Base-by-base conservation (phyloP, 2,329 filamentous ascomycete species). In the Ascochyta fabae region DNA sequence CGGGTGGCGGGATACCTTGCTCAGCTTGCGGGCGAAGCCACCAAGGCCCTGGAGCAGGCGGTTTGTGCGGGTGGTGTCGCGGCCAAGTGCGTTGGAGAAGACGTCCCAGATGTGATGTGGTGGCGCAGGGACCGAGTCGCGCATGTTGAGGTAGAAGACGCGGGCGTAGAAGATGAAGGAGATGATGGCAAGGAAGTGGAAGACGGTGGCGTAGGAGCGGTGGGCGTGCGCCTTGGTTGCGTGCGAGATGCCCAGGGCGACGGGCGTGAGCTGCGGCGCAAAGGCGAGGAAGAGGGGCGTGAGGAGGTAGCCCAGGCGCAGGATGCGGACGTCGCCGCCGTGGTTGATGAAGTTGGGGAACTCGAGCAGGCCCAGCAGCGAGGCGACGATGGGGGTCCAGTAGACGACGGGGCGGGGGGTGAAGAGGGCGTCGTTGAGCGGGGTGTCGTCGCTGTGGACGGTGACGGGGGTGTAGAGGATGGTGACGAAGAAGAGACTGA, bases 401-500 rank as follows among this genome's bases (percentile, higher is more conserved):
- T 74, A 72, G 2, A 76, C 62, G 22, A 53, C 54, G 2, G 71
- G 64, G 35, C 69, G 67, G 1, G 74, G 74, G 1, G 72, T 68
- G 57, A 72, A 73, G 2, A 78, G 69, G 45, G 57, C 68, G 60
- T 64, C 74, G 40, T 56, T 68, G 60, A 53, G 67, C 36, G 55
- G 71, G 41, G 46, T 66, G 53, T 63, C 72, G 19, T 55, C 65
- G 48, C 53, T 67, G 68, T 66, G 73, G 48, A 83, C 57, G 1
- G 83, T 81, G 5, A 81, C 68, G 1, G 84, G 84, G 0, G 82
- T 85, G 24, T 86, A 78, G 9, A 87, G 74, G 26, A 88, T 74
- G 7, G 83, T 80, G 9, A 87, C 66, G 65, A 84, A 86, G 75
- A 89, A 89, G 27, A 89, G 72, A 61, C 86, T 88, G 70, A 86